Base-by-base conservation (phyloP, 2,329 filamentous ascomycete species). In the Proliferodiscus dingleyae region DNA sequence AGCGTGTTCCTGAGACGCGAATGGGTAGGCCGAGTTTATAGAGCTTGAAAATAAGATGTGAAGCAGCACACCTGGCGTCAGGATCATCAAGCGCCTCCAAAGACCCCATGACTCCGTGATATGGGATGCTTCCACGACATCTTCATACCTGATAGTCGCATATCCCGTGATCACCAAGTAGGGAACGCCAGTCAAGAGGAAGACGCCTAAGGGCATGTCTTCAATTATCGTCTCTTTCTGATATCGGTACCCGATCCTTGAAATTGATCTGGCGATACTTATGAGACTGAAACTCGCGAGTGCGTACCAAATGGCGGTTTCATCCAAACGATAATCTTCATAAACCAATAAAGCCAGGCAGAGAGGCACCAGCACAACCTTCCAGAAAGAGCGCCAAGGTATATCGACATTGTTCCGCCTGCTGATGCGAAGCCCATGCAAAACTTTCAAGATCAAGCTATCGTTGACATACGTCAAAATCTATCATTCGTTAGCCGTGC, bases 391-490 rank as follows among this genome's bases (percentile, higher is more conserved):
- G 11, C 37, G 11, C 19, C 41, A 43, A 4, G 47, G 45, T 11
- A 51, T 45, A 15, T 38, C 41, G 13, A 38, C 38, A 9, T 41
- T 32, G 16, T 45, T 32, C 15, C 19, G 32, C 30, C 32, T 29
- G 8, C 37, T 38, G n/a, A 49, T 32, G 19, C 18, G 55, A 23
- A 29, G 33, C 15, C 29, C 51, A 49, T 42, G 54, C 46, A 40
- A 56, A 2, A 45, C 10, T 8, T 51, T 47, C 6, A 61, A 58
- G 1, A 58, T 24, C 2, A 61, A 33, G 41, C 55, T 56, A 30
- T 62, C 60, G 37, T 46, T 50, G 7, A 54, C 55, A 51, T 60
- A 60, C 42, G 58, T 57, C 9, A 60, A 43, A 21, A 62, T 53
- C 59, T 61, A 15, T 13, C 29, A n/a, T n/a, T 10, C 8, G 13